A percentile compares a stretch with the other conserved stretches of the same genome.
Evolutionary conservation across 2,329 filamentous ascomycete genomes (phyloP).

Genomic region (Diaporthe vexans): DNA sequence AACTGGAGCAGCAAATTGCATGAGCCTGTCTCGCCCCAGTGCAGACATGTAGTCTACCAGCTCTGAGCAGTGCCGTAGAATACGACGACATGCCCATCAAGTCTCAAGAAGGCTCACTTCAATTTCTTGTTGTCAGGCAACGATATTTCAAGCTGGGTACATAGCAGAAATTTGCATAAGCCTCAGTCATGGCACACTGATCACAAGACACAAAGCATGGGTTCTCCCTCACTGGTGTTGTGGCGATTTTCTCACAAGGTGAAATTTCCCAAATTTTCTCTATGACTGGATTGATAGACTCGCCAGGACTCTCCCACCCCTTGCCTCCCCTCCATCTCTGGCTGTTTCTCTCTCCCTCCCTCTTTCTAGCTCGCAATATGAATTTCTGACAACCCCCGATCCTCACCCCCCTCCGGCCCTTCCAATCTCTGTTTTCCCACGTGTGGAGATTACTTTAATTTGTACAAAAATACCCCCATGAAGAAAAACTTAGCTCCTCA

Average conservation of each 20-base stretch:
- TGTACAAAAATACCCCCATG: constrained; percentile 28
- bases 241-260: neutral
- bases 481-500: constrained; percentile 27
- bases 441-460: constrained; percentile 28
- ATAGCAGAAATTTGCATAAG: too few relatives aligned
- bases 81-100: too few relatives aligned
- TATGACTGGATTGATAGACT: constrained; percentile 27
- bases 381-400: neutral
- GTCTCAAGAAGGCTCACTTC: too few relatives aligned
- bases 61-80: too few relatives aligned
- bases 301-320: neutral
- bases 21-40: too few relatives aligned
- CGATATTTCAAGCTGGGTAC: too few relatives aligned
- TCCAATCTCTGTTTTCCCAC: constrained; percentile 19
- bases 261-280: constrained; percentile 4
- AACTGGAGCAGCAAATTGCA: too few relatives aligned
- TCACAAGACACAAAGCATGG: neutral
- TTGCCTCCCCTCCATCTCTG: neutral
- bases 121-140: too few relatives aligned
- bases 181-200: neutral
- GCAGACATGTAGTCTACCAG: too few relatives aligned
- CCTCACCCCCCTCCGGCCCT: neutral
- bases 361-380: constrained; percentile 28
- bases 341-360: neutral
- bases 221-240: neutral